Conservation (phyloP, 495 filamentous ascomycete species). For the Talaromyces thailandensis region DNA sequence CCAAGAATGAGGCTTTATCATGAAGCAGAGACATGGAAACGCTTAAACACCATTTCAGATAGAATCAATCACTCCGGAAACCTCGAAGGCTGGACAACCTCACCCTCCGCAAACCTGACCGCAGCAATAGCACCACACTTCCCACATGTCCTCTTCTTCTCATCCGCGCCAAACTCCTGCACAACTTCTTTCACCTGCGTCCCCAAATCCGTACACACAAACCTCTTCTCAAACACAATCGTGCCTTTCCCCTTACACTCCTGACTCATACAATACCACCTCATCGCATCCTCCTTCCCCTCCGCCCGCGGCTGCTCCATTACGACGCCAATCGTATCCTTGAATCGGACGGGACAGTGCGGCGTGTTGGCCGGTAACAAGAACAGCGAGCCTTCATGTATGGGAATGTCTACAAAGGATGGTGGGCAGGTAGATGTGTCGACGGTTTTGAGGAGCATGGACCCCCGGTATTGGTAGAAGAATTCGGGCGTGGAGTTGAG, state of each 20-base stretch:
- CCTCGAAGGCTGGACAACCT: constrained; percentile 32
- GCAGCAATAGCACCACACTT: constrained; percentile 69
- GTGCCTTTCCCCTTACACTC: constrained; percentile 46
- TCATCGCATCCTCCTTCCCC: constrained; percentile 63
- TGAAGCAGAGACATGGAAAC: not conserved
- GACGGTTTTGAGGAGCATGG: constrained; percentile 90
- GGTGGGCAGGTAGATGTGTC: constrained; percentile 43
- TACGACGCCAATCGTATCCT: constrained; percentile 70
- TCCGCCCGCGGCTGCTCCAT: constrained; percentile 76
- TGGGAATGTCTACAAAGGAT: constrained; percentile 72
- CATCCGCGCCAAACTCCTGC: constrained; percentile 64
- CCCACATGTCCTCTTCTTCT: constrained; percentile 66
- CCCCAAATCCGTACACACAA: constrained; percentile 88
- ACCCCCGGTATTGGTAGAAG: constrained; percentile 93
- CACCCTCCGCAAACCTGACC: constrained; percentile 27
- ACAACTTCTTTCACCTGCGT: constrained; percentile 95
- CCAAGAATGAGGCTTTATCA: not conserved
- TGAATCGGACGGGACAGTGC: constrained; percentile 68
- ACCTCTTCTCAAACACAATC: constrained; percentile 77
- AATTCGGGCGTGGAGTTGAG: constrained; percentile 95
- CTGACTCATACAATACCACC: constrained; percentile 76
- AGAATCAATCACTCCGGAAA: constrained; percentile 18
- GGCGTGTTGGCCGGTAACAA: constrained; percentile 85
- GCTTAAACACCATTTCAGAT: not conserved
- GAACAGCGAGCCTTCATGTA: constrained; percentile 91